These are phyloP conservation scores for Boletellus ananiceps DNA, from an alignment of 768 basidiomycete species.

Conservation along the genomic window DNA sequence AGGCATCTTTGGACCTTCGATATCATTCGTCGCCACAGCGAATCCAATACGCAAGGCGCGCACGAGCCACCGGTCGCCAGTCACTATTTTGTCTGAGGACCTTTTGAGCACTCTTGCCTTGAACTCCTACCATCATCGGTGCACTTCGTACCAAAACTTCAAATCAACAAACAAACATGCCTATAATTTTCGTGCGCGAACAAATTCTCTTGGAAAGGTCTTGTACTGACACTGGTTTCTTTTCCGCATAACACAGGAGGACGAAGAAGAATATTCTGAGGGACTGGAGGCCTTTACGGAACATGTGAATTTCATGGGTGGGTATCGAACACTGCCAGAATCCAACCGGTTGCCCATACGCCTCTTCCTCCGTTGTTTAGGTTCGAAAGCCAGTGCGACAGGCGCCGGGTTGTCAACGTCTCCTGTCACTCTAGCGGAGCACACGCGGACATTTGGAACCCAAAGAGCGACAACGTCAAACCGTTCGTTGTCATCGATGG, in stretches of 20 bases:
- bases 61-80: not conserved
- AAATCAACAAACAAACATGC: conserved; percentile 10
- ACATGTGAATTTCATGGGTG: conserved; percentile 13
- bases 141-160: conserved; percentile 2
- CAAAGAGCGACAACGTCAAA: conserved; percentile 5
- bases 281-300: conserved; percentile 14
- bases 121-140: conserved; percentile 10
- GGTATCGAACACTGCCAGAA: conserved; percentile 7
- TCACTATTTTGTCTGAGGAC: not conserved
- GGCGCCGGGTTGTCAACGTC: conserved; percentile 14
- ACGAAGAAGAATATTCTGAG: conserved; percentile 21
- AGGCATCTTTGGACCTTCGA: conserved; percentile 3
- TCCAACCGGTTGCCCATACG: not conserved
- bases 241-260: conserved; percentile 15
- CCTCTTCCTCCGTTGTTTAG: conserved; percentile 4
- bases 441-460: conserved; percentile 17
- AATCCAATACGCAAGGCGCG: not conserved
- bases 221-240: conserved; percentile 3
- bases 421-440: conserved; percentile 16
- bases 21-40: conserved; percentile 6
- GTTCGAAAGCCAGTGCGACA: conserved; percentile 2
- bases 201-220: not conserved
- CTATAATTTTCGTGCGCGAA: conserved; percentile 19
- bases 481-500: conserved; percentile 23
- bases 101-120: conserved; percentile 4